A percentile compares a stretch with the other conserved stretches of the same genome.
phyloP scores from a whole-genome alignment of 2,329 filamentous ascomycete species.

The Stagonosporopsis vannaccii region DNA sequence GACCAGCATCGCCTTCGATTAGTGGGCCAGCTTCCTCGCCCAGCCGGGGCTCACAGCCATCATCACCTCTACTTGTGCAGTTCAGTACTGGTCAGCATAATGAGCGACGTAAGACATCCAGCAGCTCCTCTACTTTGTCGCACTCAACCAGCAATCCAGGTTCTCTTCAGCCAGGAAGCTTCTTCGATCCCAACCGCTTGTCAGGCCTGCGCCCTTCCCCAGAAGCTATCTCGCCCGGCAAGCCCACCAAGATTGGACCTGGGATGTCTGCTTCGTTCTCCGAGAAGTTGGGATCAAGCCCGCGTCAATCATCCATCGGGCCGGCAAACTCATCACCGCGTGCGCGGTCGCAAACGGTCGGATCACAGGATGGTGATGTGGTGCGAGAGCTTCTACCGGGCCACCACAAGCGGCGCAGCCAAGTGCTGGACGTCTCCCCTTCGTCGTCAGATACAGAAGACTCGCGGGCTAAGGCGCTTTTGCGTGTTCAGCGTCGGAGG shows the following conservation, averaged over 20 bases:
- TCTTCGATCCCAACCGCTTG: conserved; percentile 74
- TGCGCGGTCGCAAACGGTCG: conserved; percentile 88
- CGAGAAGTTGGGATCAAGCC: conserved; percentile 48
- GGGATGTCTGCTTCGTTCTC: conserved; percentile 55
- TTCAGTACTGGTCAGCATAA: conserved; percentile 86
- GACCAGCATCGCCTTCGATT: conserved; percentile 86
- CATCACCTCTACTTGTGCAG: conserved; percentile 92
- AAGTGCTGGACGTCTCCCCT: conserved; percentile 94
- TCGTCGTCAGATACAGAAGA: conserved; percentile 98
- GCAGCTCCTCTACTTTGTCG: conserved; percentile 82
- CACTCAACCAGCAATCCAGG: conserved; percentile 70
- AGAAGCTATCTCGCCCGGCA: conserved; percentile 63
- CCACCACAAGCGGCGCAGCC: conserved; percentile 90
- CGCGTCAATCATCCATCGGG: conserved; percentile 42
- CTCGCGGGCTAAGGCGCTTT: conserved; percentile 84
- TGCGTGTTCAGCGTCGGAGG: conserved; percentile 91
- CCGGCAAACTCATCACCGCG: conserved; percentile 61
- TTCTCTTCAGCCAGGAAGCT: conserved; percentile 73
- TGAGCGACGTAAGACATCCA: conserved; percentile 91
- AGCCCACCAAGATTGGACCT: conserved; percentile 52
- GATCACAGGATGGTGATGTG: conserved; percentile 89
- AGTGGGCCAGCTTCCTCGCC: conserved; percentile 86
- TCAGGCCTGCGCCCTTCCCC: conserved; percentile 60
- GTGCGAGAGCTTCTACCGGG: conserved; percentile 68
- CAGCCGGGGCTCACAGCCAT: conserved; percentile 81